phyloP scores from a whole-genome alignment of 176 grass and related monocot species.

The Ensete ventricosum region DNA sequence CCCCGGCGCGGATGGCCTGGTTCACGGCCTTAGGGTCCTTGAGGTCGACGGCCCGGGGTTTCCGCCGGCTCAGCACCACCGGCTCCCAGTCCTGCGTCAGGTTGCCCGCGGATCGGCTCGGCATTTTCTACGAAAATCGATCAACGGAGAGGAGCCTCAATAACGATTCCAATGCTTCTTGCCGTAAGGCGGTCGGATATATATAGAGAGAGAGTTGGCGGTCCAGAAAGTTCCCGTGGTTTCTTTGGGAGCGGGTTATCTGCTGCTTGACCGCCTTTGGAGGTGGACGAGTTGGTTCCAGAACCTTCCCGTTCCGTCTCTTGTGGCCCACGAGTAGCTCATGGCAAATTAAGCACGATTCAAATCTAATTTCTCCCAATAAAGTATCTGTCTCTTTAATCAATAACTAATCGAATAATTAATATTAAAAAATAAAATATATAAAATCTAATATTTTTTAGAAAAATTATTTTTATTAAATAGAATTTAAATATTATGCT shows the following conservation, averaged over 20 bases:
- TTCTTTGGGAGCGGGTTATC: not conserved
- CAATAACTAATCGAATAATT: too few species aligned
- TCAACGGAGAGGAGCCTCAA: too few species aligned
- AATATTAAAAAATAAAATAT: too few species aligned
- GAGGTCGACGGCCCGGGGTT: slow-evolving; percentile 43
- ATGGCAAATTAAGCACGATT: too few species aligned
- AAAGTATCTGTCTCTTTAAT: too few species aligned
- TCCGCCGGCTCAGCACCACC: slow-evolving; percentile 53
- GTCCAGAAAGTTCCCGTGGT: not conserved
- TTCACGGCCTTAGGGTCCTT: slow-evolving; percentile 70
- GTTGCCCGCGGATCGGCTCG: slow-evolving; percentile 33
- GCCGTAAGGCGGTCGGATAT: too few species aligned
- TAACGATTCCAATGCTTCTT: too few species aligned
- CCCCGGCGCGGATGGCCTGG: slow-evolving; percentile 53
- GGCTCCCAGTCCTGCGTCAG: slow-evolving; percentile 92
- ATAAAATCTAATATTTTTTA: too few species aligned
- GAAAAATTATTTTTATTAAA: too few species aligned
- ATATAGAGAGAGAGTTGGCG: not conserved
- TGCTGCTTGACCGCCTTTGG: not conserved
- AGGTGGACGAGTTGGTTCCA: not conserved
- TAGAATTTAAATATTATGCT: too few species aligned
- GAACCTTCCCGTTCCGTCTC: not conserved
- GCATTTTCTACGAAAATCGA: not conserved
- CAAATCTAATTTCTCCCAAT: too few species aligned
- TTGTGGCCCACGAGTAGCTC: too few species aligned